Conservation (phyloP, 2,329 filamentous ascomycete genomes). For the Hortaea werneckii region DNA sequence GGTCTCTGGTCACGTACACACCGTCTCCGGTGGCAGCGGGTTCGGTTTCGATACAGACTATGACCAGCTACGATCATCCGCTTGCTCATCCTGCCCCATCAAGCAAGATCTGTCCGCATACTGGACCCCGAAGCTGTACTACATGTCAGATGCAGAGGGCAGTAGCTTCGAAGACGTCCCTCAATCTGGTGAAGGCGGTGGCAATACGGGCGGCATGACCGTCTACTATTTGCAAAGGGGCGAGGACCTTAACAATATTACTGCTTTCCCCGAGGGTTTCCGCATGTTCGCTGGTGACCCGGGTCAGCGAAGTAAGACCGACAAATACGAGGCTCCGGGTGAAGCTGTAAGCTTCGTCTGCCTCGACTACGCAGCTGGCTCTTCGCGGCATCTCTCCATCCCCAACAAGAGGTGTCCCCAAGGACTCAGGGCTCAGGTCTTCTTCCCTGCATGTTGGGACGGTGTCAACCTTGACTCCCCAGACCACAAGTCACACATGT, state of each 20-base stretch:
- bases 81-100: slow-evolving; percentile 56
- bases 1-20: slow-evolving; percentile 55
- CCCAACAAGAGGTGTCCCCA: slow-evolving; percentile 60
- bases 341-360: slow-evolving; percentile 50
- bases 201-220: slow-evolving; percentile 49
- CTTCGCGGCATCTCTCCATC: slow-evolving; percentile 42
- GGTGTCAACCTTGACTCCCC: slow-evolving; percentile 47
- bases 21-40: slow-evolving; percentile 58
- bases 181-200: slow-evolving; percentile 38
- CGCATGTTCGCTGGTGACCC: slow-evolving; percentile 61
- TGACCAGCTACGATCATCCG: slow-evolving; percentile 47
- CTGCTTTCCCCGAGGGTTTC: slow-evolving; percentile 60
- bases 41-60: slow-evolving; percentile 55
- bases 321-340: slow-evolving; percentile 34
- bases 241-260: slow-evolving; percentile 53
- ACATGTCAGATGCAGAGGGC: slow-evolving; percentile 50
- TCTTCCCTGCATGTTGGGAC: slow-evolving; percentile 68
- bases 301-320: slow-evolving; percentile 47
- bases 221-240: slow-evolving; percentile 58
- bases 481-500: slow-evolving; percentile 52
- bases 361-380: slow-evolving; percentile 37
- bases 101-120: slow-evolving; percentile 63
- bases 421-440: slow-evolving; percentile 53
- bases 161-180: slow-evolving; percentile 51
- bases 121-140: slow-evolving; percentile 66